Base-by-base conservation (phyloP, 805 yeast species). In the Starmerella ratchasimensis region DNA sequence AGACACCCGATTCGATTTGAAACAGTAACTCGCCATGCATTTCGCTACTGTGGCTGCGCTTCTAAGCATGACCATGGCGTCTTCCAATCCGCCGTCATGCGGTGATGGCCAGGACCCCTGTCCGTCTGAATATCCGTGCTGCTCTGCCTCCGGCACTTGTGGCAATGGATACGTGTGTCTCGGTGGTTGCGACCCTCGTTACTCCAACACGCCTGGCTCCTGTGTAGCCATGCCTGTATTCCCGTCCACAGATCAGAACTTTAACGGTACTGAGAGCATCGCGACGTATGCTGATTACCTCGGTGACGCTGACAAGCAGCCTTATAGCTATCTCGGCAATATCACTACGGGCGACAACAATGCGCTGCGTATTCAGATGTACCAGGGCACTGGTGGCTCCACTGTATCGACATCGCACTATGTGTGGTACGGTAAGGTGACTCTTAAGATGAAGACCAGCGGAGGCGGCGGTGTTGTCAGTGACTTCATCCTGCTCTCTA, bases 371-470 rank as follows among this genome's bases (percentile, higher is more conserved):
- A 56, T 83, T 44, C 80, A 86, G 39, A 80, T 86, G 93, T 90
- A 88, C 23, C 68, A 77, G 43, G 54, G 72, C 36, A 60, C 82
- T 15, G 63, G 71, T 34, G 94, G 95, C 55, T 71, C 94, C 10
- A 86, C 83, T 35, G 54, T 84, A 19, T 77, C 93, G 0, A 76
- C 93, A 3, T 72, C 93, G 4, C 68, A 72, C 52, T 81, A 71
- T 60, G 60, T 86, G 38, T 86, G 94, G 94, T 84, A 80, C 60
- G 96, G 96, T 37, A 80, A 75, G 55, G 68, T 82, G 23, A 62
- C 75, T 23, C 76, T 78, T 34, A 69, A 63, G 34, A 52, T 83
- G 52, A 83, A 78, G 62, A 64, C 88, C 0, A 79, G 94, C 1
- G 80, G 73, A 53, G 68, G 68, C 27, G 65, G 60, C 8, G 96